These are phyloP conservation scores for Glonium stellatum DNA, from an alignment of 495 filamentous ascomycete species.

Conservation along the genomic window DNA sequence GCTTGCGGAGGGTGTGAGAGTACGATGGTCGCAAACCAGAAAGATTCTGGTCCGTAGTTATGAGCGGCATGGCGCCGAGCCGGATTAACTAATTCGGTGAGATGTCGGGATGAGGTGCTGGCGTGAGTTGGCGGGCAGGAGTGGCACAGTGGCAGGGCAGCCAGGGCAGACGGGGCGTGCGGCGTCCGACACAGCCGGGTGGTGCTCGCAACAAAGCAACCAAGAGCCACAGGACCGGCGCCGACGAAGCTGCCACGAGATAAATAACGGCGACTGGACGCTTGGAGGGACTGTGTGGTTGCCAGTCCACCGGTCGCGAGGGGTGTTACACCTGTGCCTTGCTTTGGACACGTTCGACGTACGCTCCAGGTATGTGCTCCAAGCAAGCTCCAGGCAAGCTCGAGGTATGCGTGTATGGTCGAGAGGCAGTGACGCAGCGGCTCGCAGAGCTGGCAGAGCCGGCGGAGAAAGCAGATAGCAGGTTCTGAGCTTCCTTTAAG, in stretches of 20 bases:
- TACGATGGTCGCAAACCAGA: constrained; percentile 9
- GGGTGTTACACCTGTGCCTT: too few species aligned
- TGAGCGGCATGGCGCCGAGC: neutral
- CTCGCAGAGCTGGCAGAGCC: neutral
- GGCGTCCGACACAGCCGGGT: neutral
- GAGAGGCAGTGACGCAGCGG: neutral
- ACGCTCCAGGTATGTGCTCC: too few species aligned
- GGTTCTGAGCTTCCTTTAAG: too few species aligned
- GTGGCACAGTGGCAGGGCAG: too few species aligned
- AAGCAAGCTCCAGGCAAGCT: too few species aligned
- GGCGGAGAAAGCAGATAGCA: neutral
- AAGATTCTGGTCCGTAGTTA: neutral
- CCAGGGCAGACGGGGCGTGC: too few species aligned
- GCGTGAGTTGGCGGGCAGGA: neutral
- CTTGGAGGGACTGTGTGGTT: too few species aligned
- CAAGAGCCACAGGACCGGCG: neutral
- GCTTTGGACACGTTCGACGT: too few species aligned
- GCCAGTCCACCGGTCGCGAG: too few species aligned
- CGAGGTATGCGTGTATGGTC: too few species aligned
- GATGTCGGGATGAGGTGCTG: neutral
- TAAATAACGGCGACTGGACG: neutral
- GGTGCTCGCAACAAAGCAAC: neutral
- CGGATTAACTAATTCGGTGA: neutral
- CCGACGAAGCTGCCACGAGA: neutral
- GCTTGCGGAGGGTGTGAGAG: constrained; percentile 8